phyloP scores from a whole-genome alignment of 495 filamentous ascomycete species.

The Neurospora sp. region DNA sequence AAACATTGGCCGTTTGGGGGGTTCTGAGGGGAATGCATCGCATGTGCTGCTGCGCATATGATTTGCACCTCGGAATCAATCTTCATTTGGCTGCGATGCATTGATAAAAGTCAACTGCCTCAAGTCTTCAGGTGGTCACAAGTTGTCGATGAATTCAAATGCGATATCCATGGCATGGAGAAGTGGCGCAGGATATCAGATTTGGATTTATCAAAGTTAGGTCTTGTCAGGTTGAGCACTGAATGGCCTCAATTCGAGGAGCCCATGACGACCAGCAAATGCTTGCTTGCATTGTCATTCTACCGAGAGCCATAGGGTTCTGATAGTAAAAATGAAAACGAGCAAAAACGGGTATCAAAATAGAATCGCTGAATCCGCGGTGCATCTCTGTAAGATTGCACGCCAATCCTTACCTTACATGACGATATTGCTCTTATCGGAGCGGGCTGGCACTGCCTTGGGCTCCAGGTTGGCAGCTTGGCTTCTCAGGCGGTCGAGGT shows the following conservation, averaged over 20 bases:
- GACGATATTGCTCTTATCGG: not conserved
- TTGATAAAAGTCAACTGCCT: not conserved
- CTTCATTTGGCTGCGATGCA: not conserved
- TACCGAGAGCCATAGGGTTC: not conserved
- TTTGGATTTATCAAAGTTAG: not conserved
- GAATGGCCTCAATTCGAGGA: not conserved
- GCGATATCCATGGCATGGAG: not conserved
- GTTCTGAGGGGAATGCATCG: not conserved
- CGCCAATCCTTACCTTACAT: not conserved
- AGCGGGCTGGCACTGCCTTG: not conserved
- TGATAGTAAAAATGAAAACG: not conserved
- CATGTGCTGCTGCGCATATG: not conserved
- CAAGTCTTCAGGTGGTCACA: not conserved
- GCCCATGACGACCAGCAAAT: not conserved
- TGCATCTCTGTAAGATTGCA: not conserved
- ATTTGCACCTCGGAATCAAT: not conserved
- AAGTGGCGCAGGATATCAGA: not conserved
- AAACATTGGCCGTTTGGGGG: not conserved
- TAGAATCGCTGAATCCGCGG: not conserved
- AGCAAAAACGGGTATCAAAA: not conserved
- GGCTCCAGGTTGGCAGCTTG: not conserved
- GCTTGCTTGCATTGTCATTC: not conserved
- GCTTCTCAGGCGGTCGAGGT: not conserved
- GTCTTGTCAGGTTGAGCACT: not conserved
- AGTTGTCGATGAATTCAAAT: not conserved